Conservation (phyloP, 352 stramenopile genomes). For the Pythium pyrilobum region DNA sequence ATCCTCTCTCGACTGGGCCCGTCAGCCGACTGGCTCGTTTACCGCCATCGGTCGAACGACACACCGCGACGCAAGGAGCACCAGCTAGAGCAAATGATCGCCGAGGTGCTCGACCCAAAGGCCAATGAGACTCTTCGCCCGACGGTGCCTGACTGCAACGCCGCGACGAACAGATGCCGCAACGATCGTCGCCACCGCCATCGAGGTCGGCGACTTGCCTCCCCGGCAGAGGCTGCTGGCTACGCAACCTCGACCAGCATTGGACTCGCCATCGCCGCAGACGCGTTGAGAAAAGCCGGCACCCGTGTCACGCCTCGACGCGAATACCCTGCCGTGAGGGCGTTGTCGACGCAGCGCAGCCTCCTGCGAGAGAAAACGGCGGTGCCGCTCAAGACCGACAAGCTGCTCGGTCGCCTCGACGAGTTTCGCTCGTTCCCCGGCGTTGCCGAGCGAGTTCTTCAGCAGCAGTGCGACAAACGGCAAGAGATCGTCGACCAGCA, state of each 20-base stretch:
- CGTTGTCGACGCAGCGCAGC: constrained; percentile 11
- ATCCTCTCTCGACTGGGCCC: constrained; percentile 20
- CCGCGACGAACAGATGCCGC: too few species aligned
- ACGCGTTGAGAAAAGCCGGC: too few species aligned
- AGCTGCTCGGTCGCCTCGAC: constrained; percentile 45
- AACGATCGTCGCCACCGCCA: too few species aligned
- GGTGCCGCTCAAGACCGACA: constrained; percentile 41
- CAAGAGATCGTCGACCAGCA: constrained; percentile 21
- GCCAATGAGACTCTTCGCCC: neutral
- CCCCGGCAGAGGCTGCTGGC: too few species aligned
- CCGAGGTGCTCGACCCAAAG: constrained; percentile 8
- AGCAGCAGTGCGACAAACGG: neutral
- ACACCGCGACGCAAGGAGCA: constrained; percentile 34
- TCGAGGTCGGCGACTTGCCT: neutral
- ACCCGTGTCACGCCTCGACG: neutral
- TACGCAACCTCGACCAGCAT: neutral
- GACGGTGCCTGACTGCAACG: neutral
- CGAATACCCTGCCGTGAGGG: neutral
- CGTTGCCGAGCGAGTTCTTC: constrained; percentile 43
- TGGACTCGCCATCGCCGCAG: neutral
- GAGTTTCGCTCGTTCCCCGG: constrained; percentile 51
- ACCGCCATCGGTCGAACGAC: constrained; percentile 37
- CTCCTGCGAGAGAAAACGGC: constrained; percentile 43
- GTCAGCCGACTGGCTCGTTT: constrained; percentile 58
- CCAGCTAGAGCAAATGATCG: constrained; percentile 41